Base-by-base conservation (phyloP, 768 basidiomycete genomes). In the Amanita molliuscula region DNA sequence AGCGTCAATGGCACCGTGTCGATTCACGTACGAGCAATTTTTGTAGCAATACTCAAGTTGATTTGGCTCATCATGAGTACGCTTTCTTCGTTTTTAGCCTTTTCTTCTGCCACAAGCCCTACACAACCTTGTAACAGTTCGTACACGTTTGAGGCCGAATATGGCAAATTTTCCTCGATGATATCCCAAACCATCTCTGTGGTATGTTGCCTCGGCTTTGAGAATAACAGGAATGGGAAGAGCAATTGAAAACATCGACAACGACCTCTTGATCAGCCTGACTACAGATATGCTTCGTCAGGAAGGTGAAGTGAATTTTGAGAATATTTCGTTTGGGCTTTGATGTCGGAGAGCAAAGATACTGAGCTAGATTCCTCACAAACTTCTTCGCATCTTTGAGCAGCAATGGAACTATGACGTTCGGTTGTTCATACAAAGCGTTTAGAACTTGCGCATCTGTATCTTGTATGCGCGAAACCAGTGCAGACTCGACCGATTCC, bases 161-260 rank as follows among this genome's bases (percentile, higher is more conserved):
- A 54, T 8, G 54, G 20, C 6, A 44, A 26, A 55, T 44, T 61
- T 44, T 70, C 71, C n/a, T 58, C 62, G 50, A 92, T 60, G n/a
- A 76, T 63, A 48, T 81, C 81, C 91, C 91, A 94, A 0, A 81
- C 77, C n/a, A 73, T 61, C 18, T 77, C 72, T 0, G 79, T 73
- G 0, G 78, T 84, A 59, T 79, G 82, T 53, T 82, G 76, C 45
- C 82, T 74, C 2, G 83, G 65, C 58, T 85, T 89, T 6, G 87
- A 83, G 56, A 78, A 83, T 13, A 94, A 62, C 38, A 94, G 65
- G 58, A 79, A 78, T 0, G 90, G 85, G 59, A 90, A 86, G 48
- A 94, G 63, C 1, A 82, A 60, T 28, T 68, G 53, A 79, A 77
- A 21, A 75, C 61, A 25, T 66, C 61, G 21, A 63, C 13, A 15